phyloP scores from a whole-genome alignment of 176 grass and related monocot genomes.

The Paspalum vaginatum region DNA sequence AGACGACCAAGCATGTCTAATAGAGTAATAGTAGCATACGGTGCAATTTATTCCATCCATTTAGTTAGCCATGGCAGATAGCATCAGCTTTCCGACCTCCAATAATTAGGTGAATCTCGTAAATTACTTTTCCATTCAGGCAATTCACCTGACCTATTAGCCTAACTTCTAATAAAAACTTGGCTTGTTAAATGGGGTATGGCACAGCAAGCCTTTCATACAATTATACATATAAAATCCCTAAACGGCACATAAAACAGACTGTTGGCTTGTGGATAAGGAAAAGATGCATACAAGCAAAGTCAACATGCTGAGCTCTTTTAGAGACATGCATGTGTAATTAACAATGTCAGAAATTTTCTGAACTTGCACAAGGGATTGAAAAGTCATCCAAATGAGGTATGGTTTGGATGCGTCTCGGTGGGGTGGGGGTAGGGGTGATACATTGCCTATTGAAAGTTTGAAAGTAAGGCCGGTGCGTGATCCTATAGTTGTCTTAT shows the following conservation, averaged over 20 bases:
- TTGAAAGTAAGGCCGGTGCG: too few species aligned
- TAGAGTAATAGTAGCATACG: too few species aligned
- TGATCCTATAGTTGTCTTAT: too few species aligned
- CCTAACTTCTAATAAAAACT: background rate
- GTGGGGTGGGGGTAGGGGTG: too few species aligned
- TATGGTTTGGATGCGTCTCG: background rate
- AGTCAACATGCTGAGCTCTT: constrained; percentile 7
- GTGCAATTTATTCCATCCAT: constrained; percentile 24
- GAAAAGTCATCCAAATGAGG: constrained; percentile 4
- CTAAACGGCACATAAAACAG: constrained; percentile 24
- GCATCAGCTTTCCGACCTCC: constrained; percentile 20
- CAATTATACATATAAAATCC: background rate
- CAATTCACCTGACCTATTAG: background rate
- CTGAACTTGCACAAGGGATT: background rate
- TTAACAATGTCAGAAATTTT: background rate
- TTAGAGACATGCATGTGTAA: background rate
- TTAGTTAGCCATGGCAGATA: background rate
- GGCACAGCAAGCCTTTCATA: background rate
- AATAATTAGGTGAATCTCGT: constrained; percentile 5
- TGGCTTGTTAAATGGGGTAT: background rate
- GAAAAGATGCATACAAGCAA: constrained; percentile 20
- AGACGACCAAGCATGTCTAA: constrained; percentile 17
- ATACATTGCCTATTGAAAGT: too few species aligned
- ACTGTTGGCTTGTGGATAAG: background rate
- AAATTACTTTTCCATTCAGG: constrained; percentile 5